phyloP scores from a whole-genome alignment of 768 basidiomycete species.

The Rhizopogon vesiculosus region DNA sequence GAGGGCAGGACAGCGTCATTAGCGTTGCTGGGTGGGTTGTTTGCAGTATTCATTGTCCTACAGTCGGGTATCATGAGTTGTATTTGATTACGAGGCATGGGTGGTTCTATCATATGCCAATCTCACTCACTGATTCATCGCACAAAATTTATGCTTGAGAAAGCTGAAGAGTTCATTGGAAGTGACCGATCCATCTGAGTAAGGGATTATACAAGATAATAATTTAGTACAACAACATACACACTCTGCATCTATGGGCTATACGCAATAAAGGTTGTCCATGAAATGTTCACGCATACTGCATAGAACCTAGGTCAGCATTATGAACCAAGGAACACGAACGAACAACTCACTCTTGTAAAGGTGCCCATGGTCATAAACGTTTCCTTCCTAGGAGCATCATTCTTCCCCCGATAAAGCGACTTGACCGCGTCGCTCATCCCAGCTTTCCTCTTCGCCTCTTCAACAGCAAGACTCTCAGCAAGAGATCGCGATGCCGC shows the following conservation, averaged over 20 bases:
- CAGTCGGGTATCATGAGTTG: not conserved
- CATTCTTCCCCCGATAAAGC: slow-evolving; percentile 57
- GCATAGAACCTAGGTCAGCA: not conserved
- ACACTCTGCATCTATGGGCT: not conserved
- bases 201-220: not conserved
- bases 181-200: too few relatives aligned
- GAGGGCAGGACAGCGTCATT: not conserved
- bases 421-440: slow-evolving; percentile 89
- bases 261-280: not conserved
- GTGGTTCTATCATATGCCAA: not conserved
- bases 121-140: not conserved
- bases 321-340: not conserved
- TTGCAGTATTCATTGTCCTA: not conserved
- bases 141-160: not conserved
- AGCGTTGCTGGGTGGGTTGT: not conserved
- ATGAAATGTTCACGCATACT: slow-evolving; percentile 6
- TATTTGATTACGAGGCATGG: not conserved
- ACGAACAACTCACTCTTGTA: slow-evolving; percentile 62
- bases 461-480: slow-evolving; percentile 71
- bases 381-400: slow-evolving; percentile 67
- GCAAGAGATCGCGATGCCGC: slow-evolving; percentile 63
- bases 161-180: too few relatives aligned
- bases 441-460: slow-evolving; percentile 72
- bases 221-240: not conserved
- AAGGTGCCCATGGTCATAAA: slow-evolving; percentile 94